Base-by-base conservation (phyloP, 257 asterid genomes). In the Gardenia jasminoides region DNA sequence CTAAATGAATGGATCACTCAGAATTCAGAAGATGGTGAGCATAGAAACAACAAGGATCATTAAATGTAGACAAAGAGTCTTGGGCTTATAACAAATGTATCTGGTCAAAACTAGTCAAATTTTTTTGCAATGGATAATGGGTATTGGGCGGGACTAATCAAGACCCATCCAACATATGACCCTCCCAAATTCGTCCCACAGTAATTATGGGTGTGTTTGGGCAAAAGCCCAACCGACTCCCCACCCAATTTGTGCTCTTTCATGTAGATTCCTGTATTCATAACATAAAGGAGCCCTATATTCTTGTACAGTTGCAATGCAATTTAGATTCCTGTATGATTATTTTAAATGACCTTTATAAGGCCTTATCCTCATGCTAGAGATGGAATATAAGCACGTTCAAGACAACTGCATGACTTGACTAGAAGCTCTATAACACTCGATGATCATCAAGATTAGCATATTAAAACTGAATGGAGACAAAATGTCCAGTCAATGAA, bases 61-160 rank as follows among this genome's bases (percentile, higher is more conserved):
- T 65, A 76, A 76, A 47, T 72, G 78, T 54, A n/a, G 76, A 78
- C 39, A 54, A 22, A 22, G 64, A 26, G 74, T 47, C 46, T 8
- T 72, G 74, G 41, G 41, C 41, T 36, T 36, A 5, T 36, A 36
- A 36, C 41, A 36, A 36, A 36, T 36, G 41, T 36, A 36, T 36
- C 41, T 36, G 41, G 41, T 36, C 41, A 36, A 36, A 36, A 36
- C 41, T 36, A 36, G 41, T 36, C 41, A 36, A 36, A 36, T 2
- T 36, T 36, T 36, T 36, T 36, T 5, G 4, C 41, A 2, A 36
- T 36, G 41, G 41, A 5, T 36, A 36, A 36, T 36, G 41, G 41
- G 41, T 36, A 36, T 36, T 36, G 4, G 41, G 41, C 41, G 0
- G 41, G 41, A 36, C 41, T 36, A 36, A 36, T 36, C 41, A 36